Evolutionary conservation across 768 basidiomycete species (phyloP).

Genomic region (Lactifluus piperatus): DNA sequence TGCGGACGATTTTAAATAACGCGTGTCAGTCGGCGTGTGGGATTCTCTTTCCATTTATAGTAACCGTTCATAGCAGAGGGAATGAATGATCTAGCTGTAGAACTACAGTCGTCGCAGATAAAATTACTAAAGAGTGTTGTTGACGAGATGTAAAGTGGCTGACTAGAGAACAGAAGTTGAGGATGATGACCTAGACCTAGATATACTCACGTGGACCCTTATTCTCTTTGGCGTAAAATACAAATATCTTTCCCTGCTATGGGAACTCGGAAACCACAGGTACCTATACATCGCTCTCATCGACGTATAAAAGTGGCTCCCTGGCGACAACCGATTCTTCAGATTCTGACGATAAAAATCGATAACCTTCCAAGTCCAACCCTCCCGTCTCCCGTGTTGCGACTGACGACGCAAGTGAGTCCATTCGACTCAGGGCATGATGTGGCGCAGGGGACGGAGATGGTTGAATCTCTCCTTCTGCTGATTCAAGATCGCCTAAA

Average conservation of each 20-base stretch:
- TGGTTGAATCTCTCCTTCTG: background rate
- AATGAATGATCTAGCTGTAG: no score
- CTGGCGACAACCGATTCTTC: slow-evolving; percentile 17
- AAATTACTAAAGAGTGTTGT: background rate
- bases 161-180: background rate
- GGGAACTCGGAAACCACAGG: no score
- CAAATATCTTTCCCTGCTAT: background rate
- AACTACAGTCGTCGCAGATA: slow-evolving; percentile 14
- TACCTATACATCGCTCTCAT: slow-evolving; percentile 2
- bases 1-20: no score
- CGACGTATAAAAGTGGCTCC: slow-evolving; percentile 18
- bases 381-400: background rate
- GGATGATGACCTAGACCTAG: background rate
- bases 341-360: slow-evolving; percentile 18
- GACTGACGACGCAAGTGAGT: slow-evolving; percentile 13
- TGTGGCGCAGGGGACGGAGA: background rate
- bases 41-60: no score
- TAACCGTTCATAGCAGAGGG: no score
- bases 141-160: background rate
- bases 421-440: slow-evolving; percentile 7
- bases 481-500: background rate
- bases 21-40: no score
- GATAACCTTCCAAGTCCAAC: slow-evolving; percentile 6
- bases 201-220: background rate
- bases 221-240: slow-evolving; percentile 2